phyloP scores from a whole-genome alignment of 495 filamentous ascomycete species.

The Recurvomyces mirabilis region DNA sequence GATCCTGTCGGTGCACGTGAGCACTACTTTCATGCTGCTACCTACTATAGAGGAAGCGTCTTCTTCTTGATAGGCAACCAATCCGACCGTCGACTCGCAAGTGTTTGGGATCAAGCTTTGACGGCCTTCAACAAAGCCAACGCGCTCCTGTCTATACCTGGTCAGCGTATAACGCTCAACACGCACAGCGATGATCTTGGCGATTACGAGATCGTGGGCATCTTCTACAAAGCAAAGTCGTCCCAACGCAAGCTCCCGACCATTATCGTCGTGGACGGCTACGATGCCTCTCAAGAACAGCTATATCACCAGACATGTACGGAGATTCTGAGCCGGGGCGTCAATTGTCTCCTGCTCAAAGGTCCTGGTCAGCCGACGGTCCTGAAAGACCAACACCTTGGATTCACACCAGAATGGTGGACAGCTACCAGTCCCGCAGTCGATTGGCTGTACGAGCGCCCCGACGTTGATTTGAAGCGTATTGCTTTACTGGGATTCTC shows the following conservation, averaged over 20 bases:
- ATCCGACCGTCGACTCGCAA: conserved; percentile 25
- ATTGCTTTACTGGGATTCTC: conserved; percentile 32
- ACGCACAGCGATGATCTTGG: conserved; percentile 27
- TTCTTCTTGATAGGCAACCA: conserved; percentile 37
- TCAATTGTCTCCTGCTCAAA: conserved; percentile 38
- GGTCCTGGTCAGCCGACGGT: conserved; percentile 41
- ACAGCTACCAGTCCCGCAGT: conserved; percentile 35
- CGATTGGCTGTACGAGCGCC: conserved; percentile 28
- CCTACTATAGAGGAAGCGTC: conserved; percentile 30
- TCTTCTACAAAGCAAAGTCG: conserved; percentile 3
- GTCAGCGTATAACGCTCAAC: conserved; percentile 26
- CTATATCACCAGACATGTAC: conserved; percentile 30
- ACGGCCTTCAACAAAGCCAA: conserved; percentile 16
- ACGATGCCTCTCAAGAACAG: conserved; percentile 39
- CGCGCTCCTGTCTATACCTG: conserved; percentile 31
- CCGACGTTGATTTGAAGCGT: conserved; percentile 24
- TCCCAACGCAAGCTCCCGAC: conserved; percentile 24
- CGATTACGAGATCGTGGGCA: conserved; percentile 1
- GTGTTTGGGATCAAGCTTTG: conserved; percentile 7
- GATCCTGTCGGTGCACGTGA: conserved; percentile 22
- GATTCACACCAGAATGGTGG: conserved; percentile 42
- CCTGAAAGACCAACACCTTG: conserved; percentile 35
- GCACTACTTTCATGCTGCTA: conserved; percentile 30
- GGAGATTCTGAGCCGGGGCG: conserved; percentile 34
- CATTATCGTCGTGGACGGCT: conserved; percentile 32